Conservation (phyloP, 2,329 filamentous ascomycete genomes). For the Acrodontium crateriforme region DNA sequence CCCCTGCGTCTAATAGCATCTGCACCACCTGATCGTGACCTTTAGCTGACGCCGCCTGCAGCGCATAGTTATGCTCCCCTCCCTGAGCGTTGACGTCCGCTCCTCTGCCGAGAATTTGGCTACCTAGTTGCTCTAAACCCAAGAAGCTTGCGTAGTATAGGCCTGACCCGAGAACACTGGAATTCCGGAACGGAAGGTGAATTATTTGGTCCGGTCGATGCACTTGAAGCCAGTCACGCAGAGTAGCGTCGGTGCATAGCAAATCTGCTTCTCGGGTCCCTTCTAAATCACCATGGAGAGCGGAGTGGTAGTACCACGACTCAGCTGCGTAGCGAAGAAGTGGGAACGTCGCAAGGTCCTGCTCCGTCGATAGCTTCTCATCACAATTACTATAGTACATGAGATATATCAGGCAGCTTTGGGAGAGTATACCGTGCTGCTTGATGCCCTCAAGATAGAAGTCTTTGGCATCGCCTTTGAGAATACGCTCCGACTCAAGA, state of each 20-base stretch:
- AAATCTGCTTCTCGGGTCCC: conserved; percentile 2
- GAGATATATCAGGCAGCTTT: conserved; percentile 9
- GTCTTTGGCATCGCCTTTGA: conserved; percentile 4
- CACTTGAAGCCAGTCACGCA: conserved; percentile 5
- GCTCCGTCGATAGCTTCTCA: conserved; percentile 4
- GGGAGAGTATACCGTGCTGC: conserved; percentile 5
- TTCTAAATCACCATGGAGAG: conserved; percentile 2
- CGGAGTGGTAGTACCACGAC: conserved; percentile 6
- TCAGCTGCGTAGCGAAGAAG: conserved; percentile 7
- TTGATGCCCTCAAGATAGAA: conserved; percentile 4
- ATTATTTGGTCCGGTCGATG: neutral
- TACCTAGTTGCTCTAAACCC: conserved; percentile 1
- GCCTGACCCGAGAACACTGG: conserved; percentile 1
- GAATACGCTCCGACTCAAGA: conserved; percentile 9
- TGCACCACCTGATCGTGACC: neutral
- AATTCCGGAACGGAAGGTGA: conserved; percentile 1
- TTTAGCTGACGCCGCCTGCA: neutral
- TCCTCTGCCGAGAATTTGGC: conserved; percentile 1
- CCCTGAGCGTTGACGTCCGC: neutral
- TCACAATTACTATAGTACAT: conserved; percentile 6
- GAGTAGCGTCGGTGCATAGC: conserved; percentile 1
- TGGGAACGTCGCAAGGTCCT: conserved; percentile 6
- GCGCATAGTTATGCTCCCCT: neutral
- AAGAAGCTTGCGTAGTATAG: conserved; percentile 4
- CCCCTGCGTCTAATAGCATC: neutral